A percentile compares a stretch with the other conserved stretches of the same genome.
phyloP scores from a whole-genome alignment of 345 rosid genomes.

The Eucalyptus victrix region DNA sequence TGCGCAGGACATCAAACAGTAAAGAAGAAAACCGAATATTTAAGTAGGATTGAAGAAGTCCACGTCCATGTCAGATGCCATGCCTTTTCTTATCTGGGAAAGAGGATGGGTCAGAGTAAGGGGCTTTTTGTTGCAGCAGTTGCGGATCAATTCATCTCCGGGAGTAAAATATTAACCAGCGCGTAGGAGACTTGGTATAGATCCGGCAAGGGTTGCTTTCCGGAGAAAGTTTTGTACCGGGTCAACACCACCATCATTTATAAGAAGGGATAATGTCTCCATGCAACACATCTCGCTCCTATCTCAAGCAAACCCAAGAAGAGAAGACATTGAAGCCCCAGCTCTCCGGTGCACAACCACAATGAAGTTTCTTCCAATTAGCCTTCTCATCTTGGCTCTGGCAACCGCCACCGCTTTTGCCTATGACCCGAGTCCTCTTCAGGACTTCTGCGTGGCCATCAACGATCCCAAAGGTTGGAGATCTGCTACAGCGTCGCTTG shows the following conservation, averaged over 20 bases:
- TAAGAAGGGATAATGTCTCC: neutral
- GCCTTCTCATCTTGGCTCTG: neutral
- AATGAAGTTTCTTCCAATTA: neutral
- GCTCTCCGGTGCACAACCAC: neutral
- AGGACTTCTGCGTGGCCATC: neutral
- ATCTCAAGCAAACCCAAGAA: neutral
- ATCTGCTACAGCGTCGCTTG: neutral
- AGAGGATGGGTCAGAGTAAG: neutral
- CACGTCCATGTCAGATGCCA: neutral
- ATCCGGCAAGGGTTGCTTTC: neutral
- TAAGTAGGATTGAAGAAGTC: neutral
- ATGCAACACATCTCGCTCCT: neutral
- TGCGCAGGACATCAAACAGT: neutral
- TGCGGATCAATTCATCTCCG: neutral
- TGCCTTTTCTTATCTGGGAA: neutral
- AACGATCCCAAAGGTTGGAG: neutral
- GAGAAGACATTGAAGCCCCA: neutral
- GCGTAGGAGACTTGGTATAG: neutral
- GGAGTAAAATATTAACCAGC: neutral
- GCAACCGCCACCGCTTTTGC: neutral
- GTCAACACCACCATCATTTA: neutral
- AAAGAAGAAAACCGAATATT: neutral
- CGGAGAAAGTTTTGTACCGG: neutral
- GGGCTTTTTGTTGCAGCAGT: neutral
- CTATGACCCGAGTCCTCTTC: neutral